Evolutionary conservation across 495 filamentous ascomycete species (phyloP), one percentile per base, ranked within the genome.

Genomic region (Bacidia gigantensis): DNA sequence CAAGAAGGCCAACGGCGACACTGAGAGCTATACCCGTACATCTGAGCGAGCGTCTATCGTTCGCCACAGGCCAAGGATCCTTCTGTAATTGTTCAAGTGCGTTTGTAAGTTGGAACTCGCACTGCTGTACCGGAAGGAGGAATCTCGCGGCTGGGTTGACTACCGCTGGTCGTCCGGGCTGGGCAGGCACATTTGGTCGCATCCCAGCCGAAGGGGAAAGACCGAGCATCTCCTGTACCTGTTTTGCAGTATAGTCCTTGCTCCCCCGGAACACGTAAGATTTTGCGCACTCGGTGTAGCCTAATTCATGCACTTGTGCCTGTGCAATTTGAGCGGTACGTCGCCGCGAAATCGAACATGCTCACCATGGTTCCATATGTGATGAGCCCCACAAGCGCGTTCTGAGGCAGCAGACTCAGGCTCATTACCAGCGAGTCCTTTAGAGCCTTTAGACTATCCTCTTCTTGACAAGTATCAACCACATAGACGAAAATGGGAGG

Each of bases 251-350:
- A 66, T 99, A 99, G 59, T 99, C 93, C 72, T 97, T 99, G 75
- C 80, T 95, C 43, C 93, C 93, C 23, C 93, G 79, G 75, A 99
- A 99, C 18, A 99, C 93, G 62, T 96, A 99, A n/a, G 93, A 95
- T 69, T 99, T 99, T 54, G 92, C 86, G 62, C 93, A 97, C 65
- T 96, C 92, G 29, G 84, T 89, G 65, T 99, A 99, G 51, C 93
- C 93, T 61, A 99, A 83, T 70, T 99, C 93, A 62, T 99, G 93
- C 22, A 99, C 86, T 79, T 97, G 89, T 38, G 89, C 75, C 86
- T 92, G 57, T 2, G 35, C 56, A 32, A 61, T 50, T 52, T 79
- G 57, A 77, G 61, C 48, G 43, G 24, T 1, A 18, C 12, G 32
- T 39, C 14, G 11, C 9, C 29, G 1, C 12, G 14, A 9, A 11